Base-by-base conservation (phyloP, 345 rosid species). In the Rhizophora mangle region DNA sequence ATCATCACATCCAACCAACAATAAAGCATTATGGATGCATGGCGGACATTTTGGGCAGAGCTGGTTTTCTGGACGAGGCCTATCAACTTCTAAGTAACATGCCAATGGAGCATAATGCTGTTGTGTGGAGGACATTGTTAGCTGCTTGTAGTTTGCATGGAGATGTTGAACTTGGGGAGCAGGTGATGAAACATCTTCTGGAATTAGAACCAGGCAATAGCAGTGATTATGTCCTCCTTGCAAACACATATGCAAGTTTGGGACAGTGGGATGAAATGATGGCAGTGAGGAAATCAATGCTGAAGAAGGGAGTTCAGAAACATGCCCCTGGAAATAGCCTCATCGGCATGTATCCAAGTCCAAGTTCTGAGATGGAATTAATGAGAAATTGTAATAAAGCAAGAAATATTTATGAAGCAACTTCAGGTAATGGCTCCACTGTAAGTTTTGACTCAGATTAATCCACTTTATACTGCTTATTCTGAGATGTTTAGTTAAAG, bases 1-100 rank as follows among this genome's bases (percentile, higher is more conserved):
- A 65, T 15, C 73, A 69, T 37, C 37, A 46, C 6, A 74, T 83
- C 6, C 24, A 80, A 70, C 83, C 87, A 30, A 68, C 77, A 3
- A 61, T 72, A 13, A 78, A 75, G 80, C 87, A 82, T 69, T 72
- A 72, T 32, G 83, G 87, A 5, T 78, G 83, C 75, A 78, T 80
- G 85, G 82, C 80, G 30, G 84, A 82, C 69, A 63, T 82, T 69
- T 16, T 84, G 63, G 78, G 85, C 18, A 76, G 84, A 62, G 86
- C 87, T 36, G 87, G 85, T 5, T 53, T 76, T 2, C 65, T 78
- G 32, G 78, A 76, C 39, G 84, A 78, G 76, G 86, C 87, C 21
- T 80, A 82, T 70, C 68, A 5, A 65, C 62, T 79, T 31, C 68
- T 72, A 30, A 71, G 15, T 52, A 76, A 65, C 62, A 75, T 77